phyloP scores from a whole-genome alignment of 345 rosid genomes.

The Capsella bursapastoris region DNA sequence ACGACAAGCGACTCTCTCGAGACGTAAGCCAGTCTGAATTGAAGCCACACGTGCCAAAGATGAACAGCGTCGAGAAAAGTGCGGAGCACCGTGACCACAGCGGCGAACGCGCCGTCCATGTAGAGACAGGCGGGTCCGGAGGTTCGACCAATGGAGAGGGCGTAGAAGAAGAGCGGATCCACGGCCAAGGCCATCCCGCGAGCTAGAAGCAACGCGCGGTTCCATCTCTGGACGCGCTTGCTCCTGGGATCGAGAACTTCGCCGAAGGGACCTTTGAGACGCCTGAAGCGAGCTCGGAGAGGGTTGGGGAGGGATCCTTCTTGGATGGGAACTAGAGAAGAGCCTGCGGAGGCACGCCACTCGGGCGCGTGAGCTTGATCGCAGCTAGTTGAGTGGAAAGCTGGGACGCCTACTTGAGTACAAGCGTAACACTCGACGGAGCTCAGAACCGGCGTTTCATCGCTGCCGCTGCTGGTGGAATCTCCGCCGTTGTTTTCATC shows the following conservation, averaged over 20 bases:
- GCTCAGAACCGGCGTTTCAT: constrained; percentile 49
- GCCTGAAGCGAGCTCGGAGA: constrained; percentile 16
- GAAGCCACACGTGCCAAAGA: constrained; percentile 75
- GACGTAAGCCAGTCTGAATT: constrained; percentile 79
- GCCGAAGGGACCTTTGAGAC: constrained; percentile 50
- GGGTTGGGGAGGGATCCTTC: constrained; percentile 33
- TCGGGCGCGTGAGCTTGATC: constrained; percentile 85
- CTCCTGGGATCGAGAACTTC: constrained; percentile 71
- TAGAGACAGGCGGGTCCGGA: constrained; percentile 69
- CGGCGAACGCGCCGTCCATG: constrained; percentile 79
- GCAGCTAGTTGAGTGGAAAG: constrained; percentile 94
- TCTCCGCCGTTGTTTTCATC: constrained; percentile 24
- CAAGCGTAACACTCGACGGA: constrained; percentile 89
- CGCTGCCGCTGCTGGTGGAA: constrained; percentile 28
- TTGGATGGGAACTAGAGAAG: constrained; percentile 86
- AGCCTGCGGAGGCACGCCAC: constrained; percentile 96
- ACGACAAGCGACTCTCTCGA: constrained; percentile 82
- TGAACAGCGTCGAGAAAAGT: constrained; percentile 73
- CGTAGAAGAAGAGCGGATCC: constrained; percentile 87
- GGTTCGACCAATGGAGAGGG: constrained; percentile 57
- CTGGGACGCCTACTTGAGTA: constrained; percentile 91
- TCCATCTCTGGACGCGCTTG: constrained; percentile 73
- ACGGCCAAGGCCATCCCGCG: constrained; percentile 81
- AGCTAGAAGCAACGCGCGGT: constrained; percentile 69
- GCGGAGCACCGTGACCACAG: constrained; percentile 67